These are phyloP conservation scores for Phytopythium kandeliae DNA, from an alignment of 352 stramenopile genomes.

Conservation along the genomic window DNA sequence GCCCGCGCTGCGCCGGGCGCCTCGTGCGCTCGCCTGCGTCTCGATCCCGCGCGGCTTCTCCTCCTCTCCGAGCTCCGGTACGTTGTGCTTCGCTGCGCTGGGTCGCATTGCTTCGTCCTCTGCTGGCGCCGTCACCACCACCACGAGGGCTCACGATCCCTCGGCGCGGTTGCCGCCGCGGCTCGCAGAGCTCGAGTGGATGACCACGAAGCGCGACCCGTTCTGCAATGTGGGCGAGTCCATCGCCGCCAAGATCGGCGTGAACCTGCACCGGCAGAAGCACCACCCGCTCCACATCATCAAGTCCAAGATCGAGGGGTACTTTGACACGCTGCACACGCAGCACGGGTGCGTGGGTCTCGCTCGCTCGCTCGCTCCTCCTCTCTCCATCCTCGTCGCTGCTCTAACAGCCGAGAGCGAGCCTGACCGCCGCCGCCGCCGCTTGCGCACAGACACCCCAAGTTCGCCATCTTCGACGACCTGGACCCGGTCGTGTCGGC, in stretches of 20 bases:
- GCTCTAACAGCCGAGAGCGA: no score
- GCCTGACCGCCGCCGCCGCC: no score
- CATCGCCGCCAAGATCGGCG: constrained; percentile 86
- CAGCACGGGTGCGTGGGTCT: constrained; percentile 33
- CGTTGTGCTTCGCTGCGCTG: no score
- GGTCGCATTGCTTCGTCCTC: no score
- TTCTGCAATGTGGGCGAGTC: constrained; percentile 86
- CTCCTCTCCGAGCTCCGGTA: background rate
- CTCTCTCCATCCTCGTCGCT: no score
- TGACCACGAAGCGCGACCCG: constrained; percentile 66
- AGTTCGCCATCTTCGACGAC: constrained; percentile 83
- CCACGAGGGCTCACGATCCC: background rate
- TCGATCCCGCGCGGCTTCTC: background rate
- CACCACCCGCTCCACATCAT: constrained; percentile 92
- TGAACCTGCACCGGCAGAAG: constrained; percentile 78
- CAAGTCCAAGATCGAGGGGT: constrained; percentile 89
- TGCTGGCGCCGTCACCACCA: no score
- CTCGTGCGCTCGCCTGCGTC: constrained; percentile 2
- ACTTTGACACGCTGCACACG: constrained; percentile 77
- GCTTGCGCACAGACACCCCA: constrained; percentile 69
- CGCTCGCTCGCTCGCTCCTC: background rate
- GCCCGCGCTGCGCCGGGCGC: constrained; percentile 7
- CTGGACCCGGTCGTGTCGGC: constrained; percentile 83
- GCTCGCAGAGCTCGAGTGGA: constrained; percentile 61
- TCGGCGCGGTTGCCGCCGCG: background rate